phyloP scores from a whole-genome alignment of 2,329 filamentous ascomycete species.

The Xylaria sp. region DNA sequence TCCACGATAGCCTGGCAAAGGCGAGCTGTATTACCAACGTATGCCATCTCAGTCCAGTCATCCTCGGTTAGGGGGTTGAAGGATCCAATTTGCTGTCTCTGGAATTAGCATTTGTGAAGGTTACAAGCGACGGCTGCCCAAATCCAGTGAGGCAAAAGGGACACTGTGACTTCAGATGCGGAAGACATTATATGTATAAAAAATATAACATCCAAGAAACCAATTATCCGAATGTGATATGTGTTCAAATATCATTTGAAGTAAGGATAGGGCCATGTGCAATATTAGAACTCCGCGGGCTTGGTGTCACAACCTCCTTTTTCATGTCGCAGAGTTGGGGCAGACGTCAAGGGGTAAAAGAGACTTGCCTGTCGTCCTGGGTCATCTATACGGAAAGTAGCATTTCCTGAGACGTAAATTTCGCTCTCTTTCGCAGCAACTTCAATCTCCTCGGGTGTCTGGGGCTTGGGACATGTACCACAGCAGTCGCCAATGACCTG shows the following conservation, averaged over 20 bases:
- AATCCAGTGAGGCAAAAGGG: too few relatives aligned
- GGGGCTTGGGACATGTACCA: conserved; percentile 76
- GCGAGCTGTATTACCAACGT: conserved; percentile 80
- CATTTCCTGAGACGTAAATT: conserved; percentile 78
- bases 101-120: neutral
- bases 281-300: too few relatives aligned
- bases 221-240: too few relatives aligned
- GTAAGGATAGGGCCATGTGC: too few relatives aligned
- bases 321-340: too few relatives aligned
- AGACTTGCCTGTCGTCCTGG: conserved; percentile 73
- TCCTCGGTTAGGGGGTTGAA: conserved; percentile 85
- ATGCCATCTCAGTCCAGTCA: conserved; percentile 93
- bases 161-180: too few relatives aligned
- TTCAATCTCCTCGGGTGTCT: conserved; percentile 77
- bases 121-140: neutral
- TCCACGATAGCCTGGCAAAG: conserved; percentile 86
- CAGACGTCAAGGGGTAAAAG: neutral
- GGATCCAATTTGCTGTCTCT: conserved; percentile 62
- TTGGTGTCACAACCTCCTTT: too few relatives aligned
- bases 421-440: conserved; percentile 77
- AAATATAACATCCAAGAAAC: too few relatives aligned
- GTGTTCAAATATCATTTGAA: too few relatives aligned
- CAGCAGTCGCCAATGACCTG: conserved; percentile 81
- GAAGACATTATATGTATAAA: too few relatives aligned
- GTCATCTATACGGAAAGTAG: conserved; percentile 82